These are phyloP conservation scores for Ogataea neopini DNA, from an alignment of 805 yeast genomes.

Conservation along the genomic window DNA sequence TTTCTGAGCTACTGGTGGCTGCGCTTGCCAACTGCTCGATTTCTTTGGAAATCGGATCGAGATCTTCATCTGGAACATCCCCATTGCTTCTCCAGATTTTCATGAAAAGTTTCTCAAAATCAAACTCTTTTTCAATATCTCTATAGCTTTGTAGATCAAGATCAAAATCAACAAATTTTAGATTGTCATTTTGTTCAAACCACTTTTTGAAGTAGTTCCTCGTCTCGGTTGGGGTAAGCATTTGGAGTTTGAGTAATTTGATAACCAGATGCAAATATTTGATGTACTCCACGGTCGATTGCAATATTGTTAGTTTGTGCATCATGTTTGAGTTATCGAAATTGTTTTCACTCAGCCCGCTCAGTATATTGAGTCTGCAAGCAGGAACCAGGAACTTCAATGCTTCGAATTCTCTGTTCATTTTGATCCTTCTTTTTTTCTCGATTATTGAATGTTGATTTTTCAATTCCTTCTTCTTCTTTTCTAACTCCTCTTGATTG, in stretches of 20 bases:
- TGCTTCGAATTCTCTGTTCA: constrained; percentile 82
- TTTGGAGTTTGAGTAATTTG: constrained; percentile 48
- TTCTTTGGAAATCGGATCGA: constrained; percentile 33
- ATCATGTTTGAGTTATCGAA: constrained; percentile 42
- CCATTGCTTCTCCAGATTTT: constrained; percentile 34
- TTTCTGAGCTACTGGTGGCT: constrained; percentile 7
- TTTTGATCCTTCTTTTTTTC: constrained; percentile 72
- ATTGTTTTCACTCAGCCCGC: constrained; percentile 29
- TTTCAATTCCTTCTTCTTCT: constrained; percentile 49
- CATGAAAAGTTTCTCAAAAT: constrained; percentile 43
- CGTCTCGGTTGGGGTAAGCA: constrained; percentile 32
- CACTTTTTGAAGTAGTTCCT: constrained; percentile 30
- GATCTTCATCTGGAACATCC: constrained; percentile 19
- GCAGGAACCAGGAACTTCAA: constrained; percentile 77
- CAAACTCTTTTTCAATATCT: constrained; percentile 56
- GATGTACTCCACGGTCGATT: constrained; percentile 81
- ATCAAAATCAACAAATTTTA: constrained; percentile 54
- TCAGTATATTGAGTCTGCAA: constrained; percentile 52
- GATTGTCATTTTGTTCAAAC: constrained; percentile 37
- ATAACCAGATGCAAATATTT: constrained; percentile 64
- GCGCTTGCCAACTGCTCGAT: constrained; percentile 11
- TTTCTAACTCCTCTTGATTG: constrained; percentile 37
- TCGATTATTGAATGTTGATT: constrained; percentile 77
- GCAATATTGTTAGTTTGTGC: constrained; percentile 78
- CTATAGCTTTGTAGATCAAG: constrained; percentile 60